Evolutionary conservation across 768 basidiomycete species (phyloP).

Genomic region (Nidula microcarpa): DNA sequence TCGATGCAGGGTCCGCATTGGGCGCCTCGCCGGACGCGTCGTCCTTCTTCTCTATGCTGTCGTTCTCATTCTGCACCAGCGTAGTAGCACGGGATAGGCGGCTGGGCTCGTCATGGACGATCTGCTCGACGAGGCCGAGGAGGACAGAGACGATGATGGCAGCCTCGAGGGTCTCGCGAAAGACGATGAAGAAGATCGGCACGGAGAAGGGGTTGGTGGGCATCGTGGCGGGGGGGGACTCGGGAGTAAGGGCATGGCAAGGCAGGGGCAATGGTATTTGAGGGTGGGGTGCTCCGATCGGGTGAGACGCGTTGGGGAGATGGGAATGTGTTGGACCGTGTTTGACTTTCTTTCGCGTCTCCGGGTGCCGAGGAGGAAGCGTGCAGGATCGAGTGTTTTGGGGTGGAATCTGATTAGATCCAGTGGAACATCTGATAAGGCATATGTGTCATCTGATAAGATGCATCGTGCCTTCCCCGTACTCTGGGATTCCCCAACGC

Average conservation of each 20-base stretch:
- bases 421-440: no score
- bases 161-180: conserved; percentile 92
- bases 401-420: conserved; percentile 33
- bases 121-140: conserved; percentile 87
- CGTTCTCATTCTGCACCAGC: not conserved
- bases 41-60: conserved; percentile 22
- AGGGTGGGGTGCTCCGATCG: not conserved
- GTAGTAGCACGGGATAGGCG: conserved; percentile 9
- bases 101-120: conserved; percentile 43
- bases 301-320: not conserved
- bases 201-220: conserved; percentile 77
- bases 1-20: no score
- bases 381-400: conserved; percentile 5
- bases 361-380: no score
- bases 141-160: conserved; percentile 91
- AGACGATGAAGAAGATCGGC: conserved; percentile 95
- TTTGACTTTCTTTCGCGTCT: no score
- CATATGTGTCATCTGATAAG: conserved; percentile 7
- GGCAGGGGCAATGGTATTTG: conserved; percentile 1
- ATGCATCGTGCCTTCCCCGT: not conserved
- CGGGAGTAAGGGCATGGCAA: conserved; percentile 8
- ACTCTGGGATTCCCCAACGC: not conserved
- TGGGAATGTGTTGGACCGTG: no score
- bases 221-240: conserved; percentile 38
- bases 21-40: conserved; percentile 14